These are phyloP conservation scores for Pseudogymnoascus destructans DNA, from an alignment of 2,329 filamentous ascomycete genomes.

Conservation along the genomic window DNA sequence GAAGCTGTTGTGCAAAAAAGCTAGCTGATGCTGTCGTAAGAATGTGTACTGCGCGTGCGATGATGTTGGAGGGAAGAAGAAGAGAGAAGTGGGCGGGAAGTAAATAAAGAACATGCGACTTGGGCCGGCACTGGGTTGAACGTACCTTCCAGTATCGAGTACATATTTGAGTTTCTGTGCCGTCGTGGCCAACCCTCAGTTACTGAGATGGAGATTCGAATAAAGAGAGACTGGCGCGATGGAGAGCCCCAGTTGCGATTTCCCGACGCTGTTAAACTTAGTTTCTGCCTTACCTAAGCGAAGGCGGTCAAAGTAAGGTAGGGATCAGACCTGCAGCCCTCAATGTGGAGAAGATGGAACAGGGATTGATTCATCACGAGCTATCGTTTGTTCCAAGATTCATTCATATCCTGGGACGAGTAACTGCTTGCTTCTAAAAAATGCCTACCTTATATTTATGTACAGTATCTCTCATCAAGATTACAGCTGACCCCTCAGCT, in stretches of 20 bases:
- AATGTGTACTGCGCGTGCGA: not conserved
- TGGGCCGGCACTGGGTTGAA: not conserved
- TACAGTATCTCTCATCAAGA: not conserved
- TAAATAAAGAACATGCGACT: conserved; percentile 1
- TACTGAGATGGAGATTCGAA: not conserved
- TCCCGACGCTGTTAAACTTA: conserved; percentile 1
- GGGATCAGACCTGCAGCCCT: not conserved
- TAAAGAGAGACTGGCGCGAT: conserved; percentile 6
- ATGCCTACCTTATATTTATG: not conserved
- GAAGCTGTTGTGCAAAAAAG: not conserved
- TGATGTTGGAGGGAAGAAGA: not conserved
- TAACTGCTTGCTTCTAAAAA: not conserved
- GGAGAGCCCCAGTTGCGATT: conserved; percentile 3
- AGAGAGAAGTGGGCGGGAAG: not conserved
- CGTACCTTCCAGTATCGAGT: conserved; percentile 7
- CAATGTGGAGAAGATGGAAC: conserved; percentile 1
- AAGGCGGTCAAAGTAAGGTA: conserved; percentile 6
- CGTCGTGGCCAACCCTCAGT: conserved; percentile 2
- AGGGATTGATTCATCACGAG: not conserved
- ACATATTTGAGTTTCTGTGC: conserved; percentile 1
- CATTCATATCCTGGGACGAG: not conserved
- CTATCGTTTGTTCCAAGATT: not conserved
- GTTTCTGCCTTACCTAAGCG: conserved; percentile 9
- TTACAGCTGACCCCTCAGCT: conserved; percentile 30
- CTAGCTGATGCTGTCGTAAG: not conserved